Evolutionary conservation across 1,284 basidiomycete genomes (phyloP), one percentile per base, ranked within the genome.

Genomic region (Fistulina hepatica): DNA sequence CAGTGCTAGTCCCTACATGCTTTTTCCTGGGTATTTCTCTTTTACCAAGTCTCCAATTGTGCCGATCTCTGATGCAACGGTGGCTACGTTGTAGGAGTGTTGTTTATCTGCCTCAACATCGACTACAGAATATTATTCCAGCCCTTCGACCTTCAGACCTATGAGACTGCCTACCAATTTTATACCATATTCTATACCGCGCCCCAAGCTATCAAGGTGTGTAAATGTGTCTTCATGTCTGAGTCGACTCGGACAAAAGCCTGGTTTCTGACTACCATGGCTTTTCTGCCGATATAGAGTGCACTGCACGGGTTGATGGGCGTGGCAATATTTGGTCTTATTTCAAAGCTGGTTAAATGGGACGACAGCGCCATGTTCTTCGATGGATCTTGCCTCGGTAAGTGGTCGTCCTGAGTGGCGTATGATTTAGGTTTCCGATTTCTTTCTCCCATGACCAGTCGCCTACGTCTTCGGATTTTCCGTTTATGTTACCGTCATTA

Each of bases 301-400:
- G 64, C 92, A 35, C 65, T 93, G 45, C 89, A 93, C 58, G 81
- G 73, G 25, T 76, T 91, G 55, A 70, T 89, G 41, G 80, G 72
- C 12, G 65, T 90, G 6, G 83, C 85, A 12, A 55, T 93, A 31
- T 48, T 81, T 20, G 79, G 78, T 4, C 65, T 90, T 39, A 52
- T 89, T 11, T 67, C 73, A 39, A 93, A 93, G 59, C 64, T 93
- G 43, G 69, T 83, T 58, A 72, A 67, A 46, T 93, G 89, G 86
- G 78, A 79, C 55, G 89, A 93, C 52, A 86, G 81, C 49, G 90
- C 90, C 11, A 73, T 91, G 63, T 90, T 86, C 64, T 94, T 94
- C 55, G 90, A 93, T 58, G 90, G 90, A 25, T 77, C 80, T 20
- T 77, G 76, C 47, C 61, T 92, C 43, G 83, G 88, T 90, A 48